Conservation (phyloP, 2,329 filamentous ascomycete genomes). For the Fusarium poae region DNA sequence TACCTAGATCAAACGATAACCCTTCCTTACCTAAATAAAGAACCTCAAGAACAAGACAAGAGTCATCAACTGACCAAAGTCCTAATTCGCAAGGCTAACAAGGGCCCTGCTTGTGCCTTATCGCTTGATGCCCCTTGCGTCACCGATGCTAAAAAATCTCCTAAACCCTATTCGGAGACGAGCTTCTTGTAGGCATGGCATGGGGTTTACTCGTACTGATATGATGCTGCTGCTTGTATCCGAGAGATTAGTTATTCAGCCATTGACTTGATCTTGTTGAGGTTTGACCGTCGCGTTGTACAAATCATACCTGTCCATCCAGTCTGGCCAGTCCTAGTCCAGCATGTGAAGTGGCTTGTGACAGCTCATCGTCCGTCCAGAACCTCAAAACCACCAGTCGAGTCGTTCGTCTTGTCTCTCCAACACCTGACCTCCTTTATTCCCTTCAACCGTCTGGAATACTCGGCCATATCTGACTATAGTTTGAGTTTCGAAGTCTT, state of each 20-base stretch:
- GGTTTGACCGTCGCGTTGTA: conserved; percentile 18
- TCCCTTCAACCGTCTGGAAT: not conserved
- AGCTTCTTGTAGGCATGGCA: conserved; percentile 21
- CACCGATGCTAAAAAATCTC: conserved; percentile 29
- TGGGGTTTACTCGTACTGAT: conserved; percentile 32
- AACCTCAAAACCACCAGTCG: conserved; percentile 23
- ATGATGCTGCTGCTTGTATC: conserved; percentile 8
- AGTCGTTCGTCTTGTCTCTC: conserved; percentile 13
- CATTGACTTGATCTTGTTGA: conserved; percentile 27
- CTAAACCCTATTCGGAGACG: conserved; percentile 39
- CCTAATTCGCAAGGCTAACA: conserved; percentile 8
- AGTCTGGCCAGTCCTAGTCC: not conserved
- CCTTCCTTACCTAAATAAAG: not conserved
- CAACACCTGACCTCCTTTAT: conserved; percentile 31
- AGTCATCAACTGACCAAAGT: conserved; percentile 37
- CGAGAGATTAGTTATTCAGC: conserved; percentile 6
- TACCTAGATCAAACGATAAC: conserved; percentile 27
- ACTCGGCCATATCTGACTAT: not conserved
- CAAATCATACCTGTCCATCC: conserved; percentile 7
- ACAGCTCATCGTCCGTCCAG: conserved; percentile 24
- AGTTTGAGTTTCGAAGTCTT: not conserved
- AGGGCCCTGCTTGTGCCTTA: conserved; percentile 12
- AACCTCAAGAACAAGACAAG: conserved; percentile 6
- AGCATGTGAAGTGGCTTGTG: conserved; percentile 30
- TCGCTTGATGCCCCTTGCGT: conserved; percentile 34